A percentile compares a stretch with the other conserved stretches of the same genome.
These are phyloP conservation scores for Psilocybe cubensis DNA, from an alignment of 768 basidiomycete genomes.

Conservation along the genomic window DNA sequence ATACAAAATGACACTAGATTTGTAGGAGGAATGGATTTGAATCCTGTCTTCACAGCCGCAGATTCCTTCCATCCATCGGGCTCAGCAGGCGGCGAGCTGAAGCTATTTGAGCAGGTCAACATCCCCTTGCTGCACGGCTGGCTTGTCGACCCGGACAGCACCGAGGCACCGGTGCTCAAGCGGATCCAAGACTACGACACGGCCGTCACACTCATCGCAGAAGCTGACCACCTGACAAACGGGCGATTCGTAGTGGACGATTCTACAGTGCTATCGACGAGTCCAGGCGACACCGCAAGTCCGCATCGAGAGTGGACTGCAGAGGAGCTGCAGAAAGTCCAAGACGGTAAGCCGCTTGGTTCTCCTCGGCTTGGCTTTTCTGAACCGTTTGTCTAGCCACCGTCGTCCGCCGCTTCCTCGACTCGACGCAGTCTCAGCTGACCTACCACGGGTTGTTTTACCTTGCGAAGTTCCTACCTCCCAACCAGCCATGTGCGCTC, in stretches of 20 bases:
- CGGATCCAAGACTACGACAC: slow-evolving; percentile 71
- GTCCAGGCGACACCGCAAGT: slow-evolving; percentile 22
- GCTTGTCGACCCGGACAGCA: slow-evolving; percentile 73
- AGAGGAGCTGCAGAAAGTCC: slow-evolving; percentile 64
- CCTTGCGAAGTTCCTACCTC: slow-evolving; percentile 64
- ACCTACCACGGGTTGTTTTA: slow-evolving; percentile 89
- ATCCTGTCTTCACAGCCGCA: slow-evolving; percentile 77
- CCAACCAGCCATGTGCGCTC: slow-evolving; percentile 70
- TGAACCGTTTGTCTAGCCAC: slow-evolving; percentile 49
- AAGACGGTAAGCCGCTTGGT: slow-evolving; percentile 58
- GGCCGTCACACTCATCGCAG: slow-evolving; percentile 74
- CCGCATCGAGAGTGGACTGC: slow-evolving; percentile 43
- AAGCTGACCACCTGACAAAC: slow-evolving; percentile 74
- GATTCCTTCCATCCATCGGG: slow-evolving; percentile 68
- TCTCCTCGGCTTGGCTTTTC: neutral
- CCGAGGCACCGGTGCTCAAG: slow-evolving; percentile 58
- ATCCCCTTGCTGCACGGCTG: slow-evolving; percentile 90
- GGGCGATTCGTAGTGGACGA: slow-evolving; percentile 59
- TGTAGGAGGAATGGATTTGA: slow-evolving; percentile 88
- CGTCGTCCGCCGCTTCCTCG: slow-evolving; percentile 67
- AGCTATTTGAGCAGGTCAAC: slow-evolving; percentile 82
- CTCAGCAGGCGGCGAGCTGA: slow-evolving; percentile 70
- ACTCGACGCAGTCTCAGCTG: slow-evolving; percentile 76
- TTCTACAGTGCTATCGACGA: slow-evolving; percentile 10
- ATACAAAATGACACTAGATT: slow-evolving; percentile 3